phyloP scores from a whole-genome alignment of 2,329 filamentous ascomycete species.

The Colletotrichum zoysiae region DNA sequence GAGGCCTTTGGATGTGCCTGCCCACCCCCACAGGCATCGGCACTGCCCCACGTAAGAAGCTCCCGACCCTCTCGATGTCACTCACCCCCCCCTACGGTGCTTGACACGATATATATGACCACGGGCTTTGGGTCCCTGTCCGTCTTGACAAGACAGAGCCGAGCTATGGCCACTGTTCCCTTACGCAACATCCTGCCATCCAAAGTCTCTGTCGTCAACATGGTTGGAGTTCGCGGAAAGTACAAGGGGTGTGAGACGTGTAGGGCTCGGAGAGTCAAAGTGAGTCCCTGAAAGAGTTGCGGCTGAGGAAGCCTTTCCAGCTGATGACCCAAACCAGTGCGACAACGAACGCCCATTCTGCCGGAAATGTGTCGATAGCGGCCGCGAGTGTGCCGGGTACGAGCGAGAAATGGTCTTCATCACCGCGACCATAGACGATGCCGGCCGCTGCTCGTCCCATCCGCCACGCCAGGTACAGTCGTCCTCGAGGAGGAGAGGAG shows the following conservation, averaged over 20 bases:
- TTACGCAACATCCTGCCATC: neutral
- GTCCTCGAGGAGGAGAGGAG: constrained; percentile 48
- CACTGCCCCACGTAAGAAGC: constrained; percentile 33
- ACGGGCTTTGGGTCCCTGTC: constrained; percentile 16
- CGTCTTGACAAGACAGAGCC: constrained; percentile 4
- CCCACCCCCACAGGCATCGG: constrained; percentile 23
- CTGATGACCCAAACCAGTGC: constrained; percentile 58
- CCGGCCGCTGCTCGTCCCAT: constrained; percentile 69
- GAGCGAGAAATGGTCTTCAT: constrained; percentile 74
- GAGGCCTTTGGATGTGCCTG: constrained; percentile 26
- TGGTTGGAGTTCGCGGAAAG: constrained; percentile 74
- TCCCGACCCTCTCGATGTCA: constrained; percentile 19
- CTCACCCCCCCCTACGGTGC: constrained; percentile 12
- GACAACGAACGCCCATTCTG: constrained; percentile 72
- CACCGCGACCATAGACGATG: constrained; percentile 67
- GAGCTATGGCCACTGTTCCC: constrained; percentile 14
- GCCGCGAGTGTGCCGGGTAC: constrained; percentile 72
- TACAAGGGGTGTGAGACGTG: constrained; percentile 76
- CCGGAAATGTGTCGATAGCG: constrained; percentile 69
- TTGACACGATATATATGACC: constrained; percentile 31
- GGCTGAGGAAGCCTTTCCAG: constrained; percentile 22
- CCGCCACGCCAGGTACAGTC: constrained; percentile 61
- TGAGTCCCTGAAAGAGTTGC: constrained; percentile 48
- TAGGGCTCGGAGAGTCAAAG: constrained; percentile 69
- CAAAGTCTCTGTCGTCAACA: constrained; percentile 47